Evolutionary conservation across 108 stramenopile species (phyloP), one percentile per base, ranked within the genome.

Genomic region (Pseudonitzschia delicatissima): DNA sequence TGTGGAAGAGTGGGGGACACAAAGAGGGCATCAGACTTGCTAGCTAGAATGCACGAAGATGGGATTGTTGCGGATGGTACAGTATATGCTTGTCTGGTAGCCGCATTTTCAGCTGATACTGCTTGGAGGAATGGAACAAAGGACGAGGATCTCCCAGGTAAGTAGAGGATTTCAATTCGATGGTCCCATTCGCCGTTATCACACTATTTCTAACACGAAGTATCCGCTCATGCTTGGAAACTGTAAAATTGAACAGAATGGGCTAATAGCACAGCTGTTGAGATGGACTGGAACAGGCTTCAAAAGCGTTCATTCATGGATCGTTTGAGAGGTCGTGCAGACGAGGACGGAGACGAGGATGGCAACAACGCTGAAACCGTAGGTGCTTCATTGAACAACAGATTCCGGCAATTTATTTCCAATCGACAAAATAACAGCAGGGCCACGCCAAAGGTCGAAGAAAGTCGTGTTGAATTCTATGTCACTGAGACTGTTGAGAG

Each of bases 201-300:
- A n/a, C n/a, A n/a, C n/a, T n/a, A n/a, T n/a, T n/a, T n/a, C n/a
- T n/a, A n/a, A n/a, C n/a, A n/a, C n/a, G n/a, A n/a, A 31, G 17
- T 26, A 28, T 65, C 13, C 34, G 2, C 15, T 23, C 7, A 57
- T 27, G 1, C 8, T 7, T 40, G 5, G 7, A 53, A 4, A 53
- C 6, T 28, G 7, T 3, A 58, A 3, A 15, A 45, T 17, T 45
- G 4, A 4, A 45, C 45, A 74, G 87, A 85, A 52, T 92, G 91
- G 91, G 87, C 91, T n/a, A 89, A 86, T 50, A 87, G 87, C 58
- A 83, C 91, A 11, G 81, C 86, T 28, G 77, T 89, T 17, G 91
- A 92, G 53, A 84, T 92, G 87, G 87, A 92, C 57, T 92, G 91
- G 91, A 92, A 89, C 62, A 87, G 73, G 42, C 80, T 92, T 20